Base-by-base conservation (phyloP, 108 stramenopile genomes). In the Cyclotella distinguenda region DNA sequence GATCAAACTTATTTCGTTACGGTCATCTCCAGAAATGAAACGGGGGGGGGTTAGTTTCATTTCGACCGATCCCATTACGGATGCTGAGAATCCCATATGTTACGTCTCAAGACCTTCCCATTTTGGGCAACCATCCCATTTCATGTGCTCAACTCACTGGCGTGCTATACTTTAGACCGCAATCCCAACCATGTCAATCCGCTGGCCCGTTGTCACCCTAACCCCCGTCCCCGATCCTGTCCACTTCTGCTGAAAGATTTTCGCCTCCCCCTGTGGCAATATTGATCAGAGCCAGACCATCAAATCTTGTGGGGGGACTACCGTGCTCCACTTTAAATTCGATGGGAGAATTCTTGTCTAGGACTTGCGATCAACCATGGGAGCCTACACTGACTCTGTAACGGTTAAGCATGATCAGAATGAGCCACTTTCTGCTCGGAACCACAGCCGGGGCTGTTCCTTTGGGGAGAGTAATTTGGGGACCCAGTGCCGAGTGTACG, bases 401-500 rank as follows among this genome's bases (percentile, higher is more conserved):
- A 95, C 95, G 12, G 97, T 99, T 56, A 97, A 99, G 73, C 98
- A 99, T 99, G 13, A 98, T 99, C 70, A 96, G 97, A 77, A 98
- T 99, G 84, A 99, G 97, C 67, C 96, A 96, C 15, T 99, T 96
- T 63, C 86, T 99, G 30, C 84, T 99, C 7, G 99, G 98, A 28
- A 99, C 99, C 54, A 99, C 99, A 98, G 99, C 98, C 25, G 98
- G 95, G 32, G 91, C 77, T 99, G 99, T 79, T 86, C 87, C 67
- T 99, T 97, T 71, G 99, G 99, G 99, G 98, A 99, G 69, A 88
- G 99, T 12, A 97, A 97, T 78, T 75, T 99, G 45, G 95, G 95
- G 21, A 90, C 82, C 83, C 94, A 99, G 73, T 99, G 99, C 73
- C 96, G 98, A 19, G 52, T 99, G 80, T 97, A 94, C 67, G 96